Percentiles rank a stretch among this genome's conserved stretches.
Conservation (phyloP, 441 rosid genomes). For the Hura crepitans region DNA sequence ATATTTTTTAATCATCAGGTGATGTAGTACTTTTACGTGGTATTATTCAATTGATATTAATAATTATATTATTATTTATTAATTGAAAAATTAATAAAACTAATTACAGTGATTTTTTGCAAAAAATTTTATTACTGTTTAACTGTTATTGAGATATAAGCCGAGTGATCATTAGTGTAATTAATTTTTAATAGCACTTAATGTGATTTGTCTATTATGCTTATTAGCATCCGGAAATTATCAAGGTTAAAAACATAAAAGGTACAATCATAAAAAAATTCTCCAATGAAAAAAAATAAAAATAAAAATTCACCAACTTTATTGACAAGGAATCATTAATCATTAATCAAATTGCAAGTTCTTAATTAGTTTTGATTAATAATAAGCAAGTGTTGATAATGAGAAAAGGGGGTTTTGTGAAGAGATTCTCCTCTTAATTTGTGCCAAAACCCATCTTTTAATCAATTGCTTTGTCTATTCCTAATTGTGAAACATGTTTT, state of each 20-base stretch:
- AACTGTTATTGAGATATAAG: no score
- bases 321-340: background rate
- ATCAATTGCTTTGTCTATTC: slow-evolving; percentile 23
- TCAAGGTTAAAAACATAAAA: background rate
- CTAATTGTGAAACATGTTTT: slow-evolving; percentile 28
- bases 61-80: no score
- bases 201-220: no score
- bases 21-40: no score
- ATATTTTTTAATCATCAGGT: no score
- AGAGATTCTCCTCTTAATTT: slow-evolving; percentile 15
- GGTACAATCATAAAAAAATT: background rate
- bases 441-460: background rate
- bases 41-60: no score
- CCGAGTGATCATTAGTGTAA: no score
- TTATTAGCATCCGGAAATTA: no score
- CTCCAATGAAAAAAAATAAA: background rate
- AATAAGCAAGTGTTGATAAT: background rate
- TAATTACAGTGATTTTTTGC: no score
- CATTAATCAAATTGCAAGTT: background rate
- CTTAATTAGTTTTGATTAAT: slow-evolving; percentile 1
- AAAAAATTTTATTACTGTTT: no score
- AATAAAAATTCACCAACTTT: background rate
- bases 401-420: background rate
- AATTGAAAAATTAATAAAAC: no score
- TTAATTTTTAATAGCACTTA: no score